A percentile compares a stretch with the other conserved stretches of the same genome.
phyloP scores from a whole-genome alignment of 768 basidiomycete species.

The Auricularia sp. region DNA sequence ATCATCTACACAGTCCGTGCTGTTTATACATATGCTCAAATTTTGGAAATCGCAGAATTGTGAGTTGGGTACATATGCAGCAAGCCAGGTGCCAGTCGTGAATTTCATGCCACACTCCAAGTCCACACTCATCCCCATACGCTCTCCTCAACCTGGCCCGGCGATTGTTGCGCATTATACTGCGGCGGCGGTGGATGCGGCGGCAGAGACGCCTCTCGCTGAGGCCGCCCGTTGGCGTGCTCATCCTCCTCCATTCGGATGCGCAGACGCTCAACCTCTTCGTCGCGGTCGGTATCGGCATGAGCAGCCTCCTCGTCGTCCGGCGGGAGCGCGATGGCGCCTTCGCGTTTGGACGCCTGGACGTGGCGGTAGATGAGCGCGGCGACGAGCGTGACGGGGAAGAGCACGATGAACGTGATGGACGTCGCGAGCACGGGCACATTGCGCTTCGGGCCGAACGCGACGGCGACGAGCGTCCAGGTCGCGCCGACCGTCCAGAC shows the following conservation, averaged over 20 bases:
- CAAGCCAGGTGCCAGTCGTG: too few species aligned
- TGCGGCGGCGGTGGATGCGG: background rate
- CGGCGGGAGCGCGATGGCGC: constrained; percentile 34
- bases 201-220: background rate
- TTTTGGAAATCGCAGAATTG: too few species aligned
- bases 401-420: background rate
- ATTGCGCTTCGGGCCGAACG: constrained; percentile 48
- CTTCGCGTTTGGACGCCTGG: constrained; percentile 20
- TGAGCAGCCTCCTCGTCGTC: constrained; percentile 19
- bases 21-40: too few species aligned
- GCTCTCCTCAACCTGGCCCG: background rate
- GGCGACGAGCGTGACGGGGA: constrained; percentile 45
- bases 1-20: too few species aligned
- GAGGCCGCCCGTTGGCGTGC: background rate
- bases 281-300: background rate
- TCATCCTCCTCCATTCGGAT: constrained; percentile 1
- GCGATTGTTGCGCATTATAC: background rate
- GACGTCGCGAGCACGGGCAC: constrained; percentile 30
- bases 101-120: background rate
- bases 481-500: constrained; percentile 68
- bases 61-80: too few species aligned
- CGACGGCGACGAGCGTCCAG: constrained; percentile 52
- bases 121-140: background rate
- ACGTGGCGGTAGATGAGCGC: constrained; percentile 30
- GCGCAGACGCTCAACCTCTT: background rate